Evolutionary conservation across 305 asterid genomes (phyloP).

Genomic region (Fraxinus nigra): DNA sequence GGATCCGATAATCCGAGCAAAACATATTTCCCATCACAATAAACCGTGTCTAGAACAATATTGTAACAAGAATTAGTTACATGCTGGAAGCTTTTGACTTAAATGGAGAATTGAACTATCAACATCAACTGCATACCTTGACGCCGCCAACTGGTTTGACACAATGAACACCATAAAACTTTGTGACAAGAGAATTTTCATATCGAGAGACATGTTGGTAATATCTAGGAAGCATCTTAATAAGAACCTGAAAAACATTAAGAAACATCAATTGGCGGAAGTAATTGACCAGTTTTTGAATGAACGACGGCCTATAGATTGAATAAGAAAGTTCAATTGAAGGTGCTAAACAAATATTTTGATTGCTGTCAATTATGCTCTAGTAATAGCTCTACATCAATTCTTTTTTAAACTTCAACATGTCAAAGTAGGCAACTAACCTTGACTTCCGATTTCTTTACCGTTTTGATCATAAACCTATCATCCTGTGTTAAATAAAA

Average conservation of each 20-base stretch:
- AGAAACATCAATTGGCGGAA: constrained; percentile 21
- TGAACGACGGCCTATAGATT: neutral
- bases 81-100: neutral
- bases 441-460: constrained; percentile 96
- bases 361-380: neutral
- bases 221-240: constrained; percentile 94
- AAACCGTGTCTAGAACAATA: constrained; percentile 66
- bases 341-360: neutral
- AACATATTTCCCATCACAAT: constrained; percentile 97
- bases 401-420: constrained; percentile 4
- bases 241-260: constrained; percentile 71
- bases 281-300: constrained; percentile 15
- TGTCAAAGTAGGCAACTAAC: constrained; percentile 53
- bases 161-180: constrained; percentile 93
- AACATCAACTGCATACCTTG: constrained; percentile 50
- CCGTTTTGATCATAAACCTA: constrained; percentile 96
- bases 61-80: constrained; percentile 16
- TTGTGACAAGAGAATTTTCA: constrained; percentile 84
- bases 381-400: neutral
- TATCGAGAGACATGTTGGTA: constrained; percentile 70
- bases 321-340: constrained; percentile 16
- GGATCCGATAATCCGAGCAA: constrained; percentile 93
- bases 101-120: constrained; percentile 6
- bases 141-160: constrained; percentile 95
- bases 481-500: constrained; percentile 94